Conservation (phyloP, 2,329 filamentous ascomycete genomes). For the Fusarium sterilihyphosum region DNA sequence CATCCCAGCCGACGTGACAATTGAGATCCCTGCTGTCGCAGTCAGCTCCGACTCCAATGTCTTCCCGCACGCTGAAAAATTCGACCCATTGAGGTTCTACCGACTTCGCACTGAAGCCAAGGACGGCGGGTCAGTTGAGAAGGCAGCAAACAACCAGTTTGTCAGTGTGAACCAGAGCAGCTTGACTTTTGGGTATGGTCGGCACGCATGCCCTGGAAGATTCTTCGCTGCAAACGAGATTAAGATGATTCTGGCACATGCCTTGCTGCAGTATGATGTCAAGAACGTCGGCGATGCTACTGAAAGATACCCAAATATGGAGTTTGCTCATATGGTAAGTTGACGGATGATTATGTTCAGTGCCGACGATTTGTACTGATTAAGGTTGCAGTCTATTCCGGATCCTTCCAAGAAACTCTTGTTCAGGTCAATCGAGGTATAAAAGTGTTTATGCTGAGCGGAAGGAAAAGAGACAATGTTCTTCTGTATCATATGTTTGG, state of each 20-base stretch:
- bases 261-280: neutral
- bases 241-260: neutral
- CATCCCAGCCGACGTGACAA: neutral
- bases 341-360: fast-evolving
- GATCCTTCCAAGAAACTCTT: neutral
- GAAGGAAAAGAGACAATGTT: fast-evolving
- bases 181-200: neutral
- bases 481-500: neutral
- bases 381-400: fast-evolving
- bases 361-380: fast-evolving
- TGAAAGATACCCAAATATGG: neutral
- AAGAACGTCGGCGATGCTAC: fast-evolving
- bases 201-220: neutral
- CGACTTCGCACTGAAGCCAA: neutral
- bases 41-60: neutral
- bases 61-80: neutral
- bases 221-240: neutral
- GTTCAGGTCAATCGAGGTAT: neutral
- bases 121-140: neutral
- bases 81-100: neutral
- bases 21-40: neutral
- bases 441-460: fast-evolving
- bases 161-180: neutral
- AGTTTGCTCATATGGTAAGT: neutral
- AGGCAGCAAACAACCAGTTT: neutral